phyloP scores from a whole-genome alignment of 202 grass and related monocot genomes.

The Carex arenaria region DNA sequence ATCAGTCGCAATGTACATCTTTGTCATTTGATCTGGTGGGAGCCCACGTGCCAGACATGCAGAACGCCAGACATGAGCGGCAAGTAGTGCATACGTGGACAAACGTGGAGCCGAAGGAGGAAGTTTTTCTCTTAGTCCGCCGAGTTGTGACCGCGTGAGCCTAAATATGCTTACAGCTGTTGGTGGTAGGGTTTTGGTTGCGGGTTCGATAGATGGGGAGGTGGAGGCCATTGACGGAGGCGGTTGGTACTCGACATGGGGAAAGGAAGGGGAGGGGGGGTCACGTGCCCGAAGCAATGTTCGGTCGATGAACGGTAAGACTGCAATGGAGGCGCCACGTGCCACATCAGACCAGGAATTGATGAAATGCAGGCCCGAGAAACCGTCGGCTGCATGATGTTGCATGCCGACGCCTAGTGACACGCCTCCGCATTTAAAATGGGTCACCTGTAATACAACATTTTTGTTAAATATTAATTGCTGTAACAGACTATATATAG shows the following conservation, averaged over 20 bases:
- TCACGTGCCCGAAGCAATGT: slow-evolving; percentile 40
- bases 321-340: slow-evolving; percentile 42
- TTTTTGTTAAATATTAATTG: not conserved
- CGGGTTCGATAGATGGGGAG: not conserved
- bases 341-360: slow-evolving; percentile 87
- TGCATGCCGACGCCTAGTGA: slow-evolving; percentile 91
- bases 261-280: slow-evolving; percentile 55
- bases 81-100: slow-evolving; percentile 60
- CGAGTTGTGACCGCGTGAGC: slow-evolving; percentile 46
- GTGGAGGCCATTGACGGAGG: slow-evolving; percentile 49
- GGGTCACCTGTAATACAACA: slow-evolving; percentile 48
- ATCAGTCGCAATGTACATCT: slow-evolving; percentile 81
- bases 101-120: slow-evolving; percentile 23
- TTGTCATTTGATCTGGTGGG: slow-evolving; percentile 56
- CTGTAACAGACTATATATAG: not conserved
- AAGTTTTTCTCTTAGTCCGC: slow-evolving; percentile 32
- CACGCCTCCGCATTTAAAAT: slow-evolving; percentile 82
- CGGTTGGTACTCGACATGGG: slow-evolving; percentile 78
- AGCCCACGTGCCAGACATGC: slow-evolving; percentile 62
- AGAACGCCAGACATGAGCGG: slow-evolving; percentile 72
- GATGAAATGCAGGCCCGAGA: slow-evolving; percentile 84
- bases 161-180: slow-evolving; percentile 80
- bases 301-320: slow-evolving; percentile 38
- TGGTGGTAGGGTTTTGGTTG: slow-evolving; percentile 26
- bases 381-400: slow-evolving; percentile 75